Conservation (phyloP, 768 basidiomycete species). For the Suillus bovinus region DNA sequence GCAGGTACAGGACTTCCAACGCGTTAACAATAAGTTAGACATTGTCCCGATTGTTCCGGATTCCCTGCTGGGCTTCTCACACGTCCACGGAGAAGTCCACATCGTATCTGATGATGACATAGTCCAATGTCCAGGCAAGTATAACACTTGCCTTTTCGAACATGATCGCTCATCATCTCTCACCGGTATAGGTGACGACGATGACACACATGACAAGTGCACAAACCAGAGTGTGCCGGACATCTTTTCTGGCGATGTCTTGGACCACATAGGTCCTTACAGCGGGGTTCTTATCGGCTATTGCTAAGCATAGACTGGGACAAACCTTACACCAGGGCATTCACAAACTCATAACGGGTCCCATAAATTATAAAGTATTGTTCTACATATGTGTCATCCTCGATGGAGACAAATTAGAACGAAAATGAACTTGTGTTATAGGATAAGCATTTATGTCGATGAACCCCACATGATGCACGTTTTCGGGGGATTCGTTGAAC, state of each 20-base stretch:
- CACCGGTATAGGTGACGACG: constrained; percentile 46
- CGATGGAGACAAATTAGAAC: background rate
- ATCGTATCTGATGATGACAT: constrained; percentile 39
- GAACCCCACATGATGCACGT: too few species aligned
- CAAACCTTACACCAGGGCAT: background rate
- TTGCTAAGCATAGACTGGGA: constrained; percentile 14
- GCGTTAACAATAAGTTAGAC: constrained; percentile 35
- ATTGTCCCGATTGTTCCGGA: constrained; percentile 59
- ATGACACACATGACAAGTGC: constrained; percentile 53
- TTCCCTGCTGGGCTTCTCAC: constrained; percentile 46
- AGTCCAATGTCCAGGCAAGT: constrained; percentile 41
- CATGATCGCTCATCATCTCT: background rate
- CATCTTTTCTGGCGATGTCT: constrained; percentile 46
- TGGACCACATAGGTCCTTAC: constrained; percentile 59
- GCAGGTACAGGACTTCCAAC: constrained; percentile 26
- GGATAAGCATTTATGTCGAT: too few species aligned
- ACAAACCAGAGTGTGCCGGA: constrained; percentile 55
- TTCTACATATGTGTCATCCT: too few species aligned
- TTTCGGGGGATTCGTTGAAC: too few species aligned
- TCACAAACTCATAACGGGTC: background rate
- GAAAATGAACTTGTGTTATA: background rate
- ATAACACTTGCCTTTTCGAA: background rate
- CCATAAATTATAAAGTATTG: background rate
- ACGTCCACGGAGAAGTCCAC: constrained; percentile 41
- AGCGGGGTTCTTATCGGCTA: constrained; percentile 58